A percentile compares a stretch with the other conserved stretches of the same genome.
These are phyloP conservation scores for Metarhizium guizhouense DNA, from an alignment of 2,329 filamentous ascomycete genomes.

Conservation along the genomic window DNA sequence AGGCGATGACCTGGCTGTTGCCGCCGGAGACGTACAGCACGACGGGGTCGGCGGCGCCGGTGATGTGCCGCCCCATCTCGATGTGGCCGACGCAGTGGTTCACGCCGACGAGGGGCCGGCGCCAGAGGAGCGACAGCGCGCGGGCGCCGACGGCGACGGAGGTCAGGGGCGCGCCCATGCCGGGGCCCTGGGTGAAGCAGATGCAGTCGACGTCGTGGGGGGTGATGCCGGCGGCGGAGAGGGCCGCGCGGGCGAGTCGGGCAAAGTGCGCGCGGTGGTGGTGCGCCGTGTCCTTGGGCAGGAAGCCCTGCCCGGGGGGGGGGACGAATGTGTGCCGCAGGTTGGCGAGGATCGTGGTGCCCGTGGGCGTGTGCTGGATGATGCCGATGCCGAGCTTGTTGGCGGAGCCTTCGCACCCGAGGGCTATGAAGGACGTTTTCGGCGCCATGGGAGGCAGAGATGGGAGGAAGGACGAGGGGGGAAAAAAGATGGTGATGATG, in stretches of 20 bases:
- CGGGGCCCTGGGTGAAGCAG: conserved; percentile 91
- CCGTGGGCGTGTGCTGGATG: conserved; percentile 62
- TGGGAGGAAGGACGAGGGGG: background rate
- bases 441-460: background rate
- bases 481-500: too few relatives aligned
- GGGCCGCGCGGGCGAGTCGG: conserved; percentile 67
- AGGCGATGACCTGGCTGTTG: conserved; percentile 97
- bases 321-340: conserved; percentile 89
- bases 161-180: conserved; percentile 91
- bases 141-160: conserved; percentile 79
- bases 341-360: conserved; percentile 72
- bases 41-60: conserved; percentile 81
- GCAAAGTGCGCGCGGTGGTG: conserved; percentile 88
- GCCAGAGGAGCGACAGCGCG: conserved; percentile 75
- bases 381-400: conserved; percentile 96
- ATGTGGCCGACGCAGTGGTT: conserved; percentile 99
- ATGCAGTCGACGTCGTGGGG: conserved; percentile 74
- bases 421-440: conserved; percentile 37
- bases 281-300: conserved; percentile 89
- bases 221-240: conserved; percentile 56
- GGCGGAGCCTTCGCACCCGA: conserved; percentile 78
- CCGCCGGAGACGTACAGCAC: conserved; percentile 93
- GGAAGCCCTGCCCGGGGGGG: conserved; percentile 86
- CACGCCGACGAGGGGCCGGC: conserved; percentile 80
- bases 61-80: conserved; percentile 94